Evolutionary conservation across 2,329 filamentous ascomycete genomes (phyloP).

Genomic region (Cladophialophora chaetospira): DNA sequence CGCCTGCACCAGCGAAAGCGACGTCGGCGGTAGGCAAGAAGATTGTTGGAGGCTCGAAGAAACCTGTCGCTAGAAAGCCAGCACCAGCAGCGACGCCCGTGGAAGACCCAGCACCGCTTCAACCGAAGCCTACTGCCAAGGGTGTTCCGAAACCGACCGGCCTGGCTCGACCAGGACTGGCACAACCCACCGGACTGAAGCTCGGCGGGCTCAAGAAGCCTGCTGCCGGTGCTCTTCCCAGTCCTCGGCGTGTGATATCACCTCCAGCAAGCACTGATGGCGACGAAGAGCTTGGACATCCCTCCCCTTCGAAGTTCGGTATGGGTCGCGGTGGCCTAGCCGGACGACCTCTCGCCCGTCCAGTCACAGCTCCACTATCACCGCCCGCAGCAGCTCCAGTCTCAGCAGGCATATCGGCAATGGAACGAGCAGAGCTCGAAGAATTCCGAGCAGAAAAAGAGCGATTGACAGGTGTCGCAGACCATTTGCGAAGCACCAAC

Average conservation of each 20-base stretch:
- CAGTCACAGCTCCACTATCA: conserved; percentile 55
- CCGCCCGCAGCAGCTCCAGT: conserved; percentile 58
- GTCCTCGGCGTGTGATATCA: conserved; percentile 48
- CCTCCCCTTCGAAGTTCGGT: conserved; percentile 61
- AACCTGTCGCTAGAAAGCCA: conserved; percentile 50
- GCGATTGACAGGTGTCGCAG: conserved; percentile 69
- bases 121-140: conserved; percentile 44
- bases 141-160: conserved; percentile 49
- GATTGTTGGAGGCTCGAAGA: conserved; percentile 54
- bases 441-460: conserved; percentile 85
- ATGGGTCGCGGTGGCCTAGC: conserved; percentile 77
- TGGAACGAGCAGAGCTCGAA: conserved; percentile 91
- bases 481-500: conserved; percentile 80
- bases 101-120: conserved; percentile 57
- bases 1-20: conserved; percentile 60
- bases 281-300: conserved; percentile 37
- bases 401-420: conserved; percentile 67
- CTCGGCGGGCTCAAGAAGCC: conserved; percentile 49
- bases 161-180: conserved; percentile 44
- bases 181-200: conserved; percentile 44
- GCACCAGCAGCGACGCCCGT: conserved; percentile 55
- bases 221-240: conserved; percentile 35
- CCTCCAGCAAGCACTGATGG: conserved; percentile 47
- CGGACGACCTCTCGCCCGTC: conserved; percentile 80
- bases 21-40: conserved; percentile 57